Conservation (phyloP, 306 rosid genomes). For the Malus asiatica region DNA sequence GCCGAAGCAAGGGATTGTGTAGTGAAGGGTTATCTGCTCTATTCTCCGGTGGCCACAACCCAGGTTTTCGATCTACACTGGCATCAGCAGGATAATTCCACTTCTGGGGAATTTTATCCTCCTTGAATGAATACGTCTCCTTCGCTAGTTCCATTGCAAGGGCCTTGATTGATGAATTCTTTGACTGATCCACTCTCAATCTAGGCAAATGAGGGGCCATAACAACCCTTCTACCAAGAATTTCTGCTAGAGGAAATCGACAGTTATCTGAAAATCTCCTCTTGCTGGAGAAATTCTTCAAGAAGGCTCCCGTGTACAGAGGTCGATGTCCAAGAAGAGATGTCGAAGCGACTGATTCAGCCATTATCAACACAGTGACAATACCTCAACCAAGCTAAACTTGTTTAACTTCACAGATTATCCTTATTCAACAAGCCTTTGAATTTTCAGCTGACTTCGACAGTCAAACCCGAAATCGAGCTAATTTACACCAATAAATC, state of each 20-base stretch:
- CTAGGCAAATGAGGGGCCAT: slow-evolving; percentile 36
- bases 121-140: slow-evolving; percentile 62
- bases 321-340: slow-evolving; percentile 67
- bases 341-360: slow-evolving; percentile 79
- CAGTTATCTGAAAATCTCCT: slow-evolving; percentile 31
- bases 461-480: background rate
- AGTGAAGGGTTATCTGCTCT: slow-evolving; percentile 73
- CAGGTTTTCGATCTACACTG: slow-evolving; percentile 56
- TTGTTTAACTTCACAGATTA: background rate
- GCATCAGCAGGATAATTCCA: slow-evolving; percentile 46
- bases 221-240: slow-evolving; percentile 45
- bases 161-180: slow-evolving; percentile 46
- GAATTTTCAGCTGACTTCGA: background rate
- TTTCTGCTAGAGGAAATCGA: slow-evolving; percentile 31
- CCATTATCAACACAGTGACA: slow-evolving; percentile 33
- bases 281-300: slow-evolving; percentile 39
- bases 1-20: slow-evolving; percentile 81
- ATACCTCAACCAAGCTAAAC: slow-evolving; percentile 19
- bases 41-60: slow-evolving; percentile 81
- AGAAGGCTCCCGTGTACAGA: slow-evolving; percentile 39
- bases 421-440: slow-evolving; percentile 15
- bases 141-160: slow-evolving; percentile 69
- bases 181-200: slow-evolving; percentile 21
- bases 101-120: slow-evolving; percentile 54
- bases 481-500: slow-evolving; percentile 1